Conservation (phyloP, 2,329 filamentous ascomycete genomes). For the Aspergillus ochraceus region DNA sequence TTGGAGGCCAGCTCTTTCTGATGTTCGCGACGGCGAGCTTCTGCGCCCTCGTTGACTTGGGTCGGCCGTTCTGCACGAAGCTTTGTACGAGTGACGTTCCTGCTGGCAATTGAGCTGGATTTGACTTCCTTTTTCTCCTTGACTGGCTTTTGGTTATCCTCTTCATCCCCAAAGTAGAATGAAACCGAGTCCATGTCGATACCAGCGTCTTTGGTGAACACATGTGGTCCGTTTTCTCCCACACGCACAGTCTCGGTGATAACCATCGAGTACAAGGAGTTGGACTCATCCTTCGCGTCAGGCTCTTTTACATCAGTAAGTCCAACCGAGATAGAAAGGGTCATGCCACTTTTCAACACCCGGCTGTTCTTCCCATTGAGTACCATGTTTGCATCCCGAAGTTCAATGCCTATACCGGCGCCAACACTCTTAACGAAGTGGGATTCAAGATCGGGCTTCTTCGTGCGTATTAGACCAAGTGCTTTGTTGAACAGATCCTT, state of each 20-base stretch:
- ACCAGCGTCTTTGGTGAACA: constrained; percentile 92
- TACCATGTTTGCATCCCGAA: constrained; percentile 76
- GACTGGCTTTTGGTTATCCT: constrained; percentile 74
- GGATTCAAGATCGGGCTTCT: constrained; percentile 93
- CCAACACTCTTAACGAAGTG: constrained; percentile 93
- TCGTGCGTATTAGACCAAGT: constrained; percentile 73
- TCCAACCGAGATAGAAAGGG: constrained; percentile 83
- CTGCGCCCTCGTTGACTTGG: constrained; percentile 84
- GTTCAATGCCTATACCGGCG: constrained; percentile 89
- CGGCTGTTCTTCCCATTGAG: constrained; percentile 85
- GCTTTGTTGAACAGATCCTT: constrained; percentile 95
- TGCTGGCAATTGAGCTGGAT: constrained; percentile 83
- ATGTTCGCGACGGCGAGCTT: constrained; percentile 82
- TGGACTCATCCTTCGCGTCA: constrained; percentile 83
- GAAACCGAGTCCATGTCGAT: constrained; percentile 91
- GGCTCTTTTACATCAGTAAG: constrained; percentile 88
- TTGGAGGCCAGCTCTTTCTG: constrained; percentile 85
- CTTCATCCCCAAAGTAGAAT: constrained; percentile 98
- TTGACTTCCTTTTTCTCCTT: constrained; percentile 80
- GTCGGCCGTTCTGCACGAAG: constrained; percentile 87
- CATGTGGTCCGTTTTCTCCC: constrained; percentile 63
- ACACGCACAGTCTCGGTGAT: constrained; percentile 93
- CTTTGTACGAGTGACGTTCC: constrained; percentile 93
- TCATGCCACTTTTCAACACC: constrained; percentile 93
- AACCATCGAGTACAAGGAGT: constrained; percentile 83